Conservation (phyloP, 2,329 filamentous ascomycete species). For the Apiospora marii region DNA sequence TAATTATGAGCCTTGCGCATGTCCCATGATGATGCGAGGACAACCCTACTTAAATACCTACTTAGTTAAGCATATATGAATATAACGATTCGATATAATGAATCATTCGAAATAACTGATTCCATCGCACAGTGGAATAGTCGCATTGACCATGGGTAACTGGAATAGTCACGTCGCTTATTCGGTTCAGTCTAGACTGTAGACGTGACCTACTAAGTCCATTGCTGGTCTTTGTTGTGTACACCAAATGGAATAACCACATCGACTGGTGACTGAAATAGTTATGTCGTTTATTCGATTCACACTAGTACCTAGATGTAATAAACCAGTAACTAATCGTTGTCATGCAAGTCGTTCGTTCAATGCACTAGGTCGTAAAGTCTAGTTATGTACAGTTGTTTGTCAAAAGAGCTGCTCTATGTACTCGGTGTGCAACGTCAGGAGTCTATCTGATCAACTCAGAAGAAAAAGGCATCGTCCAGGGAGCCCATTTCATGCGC, state of each 20-base stretch:
- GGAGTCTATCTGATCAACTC: neutral
- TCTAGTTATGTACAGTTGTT: neutral
- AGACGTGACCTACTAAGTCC: too few species aligned
- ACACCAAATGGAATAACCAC: too few species aligned
- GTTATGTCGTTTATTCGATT: too few species aligned
- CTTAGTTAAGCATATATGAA: constrained; percentile 16
- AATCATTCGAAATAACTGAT: too few species aligned
- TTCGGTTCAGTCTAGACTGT: too few species aligned
- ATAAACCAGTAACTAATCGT: neutral
- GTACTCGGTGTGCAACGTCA: neutral
- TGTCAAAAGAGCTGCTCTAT: neutral
- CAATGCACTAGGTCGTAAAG: neutral
- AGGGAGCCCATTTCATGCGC: neutral
- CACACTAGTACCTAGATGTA: neutral
- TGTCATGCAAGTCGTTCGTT: too few species aligned
- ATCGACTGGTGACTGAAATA: too few species aligned
- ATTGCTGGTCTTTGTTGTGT: too few species aligned
- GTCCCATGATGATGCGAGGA: neutral
- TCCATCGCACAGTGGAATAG: too few species aligned
- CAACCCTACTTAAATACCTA: constrained; percentile 10
- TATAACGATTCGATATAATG: neutral
- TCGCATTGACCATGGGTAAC: too few species aligned
- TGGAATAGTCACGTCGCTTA: too few species aligned
- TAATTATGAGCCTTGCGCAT: neutral
- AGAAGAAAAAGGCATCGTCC: neutral